Base-by-base conservation (phyloP, 2,329 filamentous ascomycete species). In the Onygena corvina region DNA sequence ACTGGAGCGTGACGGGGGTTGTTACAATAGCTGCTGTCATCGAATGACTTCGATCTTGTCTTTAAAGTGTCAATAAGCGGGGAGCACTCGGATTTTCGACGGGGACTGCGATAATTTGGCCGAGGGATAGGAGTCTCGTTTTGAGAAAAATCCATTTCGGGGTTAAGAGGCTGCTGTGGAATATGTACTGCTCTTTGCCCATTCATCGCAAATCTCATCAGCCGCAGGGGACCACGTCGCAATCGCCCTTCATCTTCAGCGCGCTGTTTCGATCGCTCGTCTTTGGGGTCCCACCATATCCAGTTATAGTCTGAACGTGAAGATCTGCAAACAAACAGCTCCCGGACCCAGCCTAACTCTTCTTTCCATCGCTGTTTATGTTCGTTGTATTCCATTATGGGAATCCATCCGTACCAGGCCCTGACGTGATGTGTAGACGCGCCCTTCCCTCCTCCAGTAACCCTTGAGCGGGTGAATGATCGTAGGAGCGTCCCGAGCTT, bases 371-470 rank as follows among this genome's bases (percentile, higher is more conserved):
- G 31, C 5, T 52, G 25, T 49, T 63, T 66, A 25, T 60, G 60
- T 5, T 55, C 51, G 35, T 66, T 56, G 21, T 67, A 61, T 4
- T 53, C 58, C n/a, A 62, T 51, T 9, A 60, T 47, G 1, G 61
- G 56, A 11, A 68, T 57, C 67, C 67, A 70, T 29, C 67, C 67
- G 50, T 69, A 67, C 67, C 67, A 70, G 9, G 66, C 67, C 35
- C 61, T 66, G 20, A 61, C 61, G 52, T 67, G 68, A 11, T 64
- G 64, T 52, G 58, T 56, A 12, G 56, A 29, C 7, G 59, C 54
- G 3, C 53, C 46, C 51, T 64, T 67, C 20, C 63, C 63, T 47
- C 52, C 55, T 38, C 54, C 48, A 16, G 67, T 46, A 25, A 70
- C 60, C 52, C 57, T 64, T 33, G 60, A 50, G 47, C 58, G 56